These are phyloP conservation scores for Zygosaccharomyces gambellarensis DNA, from an alignment of 805 yeast species.

Conservation along the genomic window DNA sequence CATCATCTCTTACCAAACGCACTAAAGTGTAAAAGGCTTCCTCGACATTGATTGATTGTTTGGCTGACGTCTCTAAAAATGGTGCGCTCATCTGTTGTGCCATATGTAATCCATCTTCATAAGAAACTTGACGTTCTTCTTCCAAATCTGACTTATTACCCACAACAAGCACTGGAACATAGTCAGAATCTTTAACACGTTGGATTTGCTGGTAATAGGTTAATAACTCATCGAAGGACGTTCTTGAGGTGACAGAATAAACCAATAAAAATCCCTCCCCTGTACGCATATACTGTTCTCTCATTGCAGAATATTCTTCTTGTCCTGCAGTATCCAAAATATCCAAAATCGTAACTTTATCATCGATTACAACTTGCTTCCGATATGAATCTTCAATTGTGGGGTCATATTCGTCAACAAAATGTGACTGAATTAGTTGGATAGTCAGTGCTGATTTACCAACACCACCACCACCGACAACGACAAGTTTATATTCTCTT, in stretches of 20 bases:
- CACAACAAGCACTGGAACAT: constrained; percentile 73
- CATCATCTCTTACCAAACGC: constrained; percentile 46
- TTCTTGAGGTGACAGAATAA: constrained; percentile 79
- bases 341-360: constrained; percentile 71
- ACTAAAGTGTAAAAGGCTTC: constrained; percentile 72
- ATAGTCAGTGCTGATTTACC: constrained; percentile 96
- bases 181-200: constrained; percentile 69
- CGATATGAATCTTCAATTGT: constrained; percentile 92
- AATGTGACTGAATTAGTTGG: constrained; percentile 89
- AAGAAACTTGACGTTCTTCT: constrained; percentile 66
- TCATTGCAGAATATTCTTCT: constrained; percentile 90
- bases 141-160: constrained; percentile 79
- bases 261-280: constrained; percentile 92
- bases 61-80: constrained; percentile 90
- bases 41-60: constrained; percentile 84
- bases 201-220: constrained; percentile 75
- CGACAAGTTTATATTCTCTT: constrained; percentile 86
- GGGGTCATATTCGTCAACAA: constrained; percentile 97
- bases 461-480: constrained; percentile 98
- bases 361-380: constrained; percentile 81
- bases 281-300: constrained; percentile 92
- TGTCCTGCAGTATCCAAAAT: constrained; percentile 98
- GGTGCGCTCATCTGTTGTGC: constrained; percentile 64
- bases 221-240: constrained; percentile 78
- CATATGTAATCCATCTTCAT: constrained; percentile 56